Conservation (phyloP, 495 filamentous ascomycete genomes). For the Xanthoparmelia taractica region DNA sequence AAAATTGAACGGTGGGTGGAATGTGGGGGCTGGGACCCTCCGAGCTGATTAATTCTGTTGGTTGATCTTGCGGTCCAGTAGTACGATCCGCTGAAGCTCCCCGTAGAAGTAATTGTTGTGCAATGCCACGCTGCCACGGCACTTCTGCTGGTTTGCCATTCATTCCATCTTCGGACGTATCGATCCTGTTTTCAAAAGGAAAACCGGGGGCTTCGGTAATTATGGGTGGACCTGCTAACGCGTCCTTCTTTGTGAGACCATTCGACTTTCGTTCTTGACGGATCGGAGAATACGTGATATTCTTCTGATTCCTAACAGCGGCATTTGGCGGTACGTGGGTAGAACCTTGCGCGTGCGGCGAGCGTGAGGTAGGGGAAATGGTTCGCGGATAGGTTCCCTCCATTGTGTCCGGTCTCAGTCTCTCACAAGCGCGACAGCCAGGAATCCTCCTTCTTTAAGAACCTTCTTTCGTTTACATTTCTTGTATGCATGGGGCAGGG, state of each 20-base stretch:
- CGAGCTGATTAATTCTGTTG: slow-evolving; percentile 1
- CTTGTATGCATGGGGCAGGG: background rate
- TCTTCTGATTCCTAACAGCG: background rate
- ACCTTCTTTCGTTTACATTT: background rate
- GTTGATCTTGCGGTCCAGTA: background rate
- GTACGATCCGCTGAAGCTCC: slow-evolving; percentile 3
- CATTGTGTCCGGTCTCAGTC: background rate
- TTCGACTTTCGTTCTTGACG: slow-evolving; percentile 4
- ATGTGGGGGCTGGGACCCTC: slow-evolving; percentile 41
- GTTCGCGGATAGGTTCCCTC: background rate
- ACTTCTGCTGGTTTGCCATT: background rate
- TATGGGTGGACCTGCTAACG: background rate
- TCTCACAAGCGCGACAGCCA: background rate
- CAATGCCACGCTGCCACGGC: slow-evolving; percentile 1
- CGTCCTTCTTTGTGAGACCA: background rate
- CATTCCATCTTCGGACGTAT: background rate
- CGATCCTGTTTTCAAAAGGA: slow-evolving; percentile 8
- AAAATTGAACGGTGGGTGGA: slow-evolving; percentile 59
- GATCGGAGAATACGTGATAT: slow-evolving; percentile 11
- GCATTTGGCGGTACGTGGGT: background rate
- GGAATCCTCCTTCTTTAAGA: background rate
- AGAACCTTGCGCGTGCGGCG: background rate
- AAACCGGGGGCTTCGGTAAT: background rate
- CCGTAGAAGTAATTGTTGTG: background rate
- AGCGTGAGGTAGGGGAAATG: background rate